Percentiles rank a stretch among this genome's conserved stretches.
phyloP scores from a whole-genome alignment of 1,284 basidiomycete species.

The Ceratorhiza oryzae-sativae region DNA sequence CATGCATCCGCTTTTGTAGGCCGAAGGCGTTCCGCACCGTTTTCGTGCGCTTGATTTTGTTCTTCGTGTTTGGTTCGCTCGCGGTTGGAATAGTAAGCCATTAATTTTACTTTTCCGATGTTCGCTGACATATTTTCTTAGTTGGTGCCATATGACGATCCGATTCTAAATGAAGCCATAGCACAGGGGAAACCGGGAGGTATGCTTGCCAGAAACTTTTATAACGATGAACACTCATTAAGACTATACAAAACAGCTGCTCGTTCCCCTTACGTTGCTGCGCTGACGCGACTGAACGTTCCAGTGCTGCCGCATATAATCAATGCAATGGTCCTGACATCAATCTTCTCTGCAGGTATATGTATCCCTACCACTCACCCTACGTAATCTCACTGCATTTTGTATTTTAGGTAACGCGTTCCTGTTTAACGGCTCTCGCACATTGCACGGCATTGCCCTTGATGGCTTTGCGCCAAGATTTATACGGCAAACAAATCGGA shows the following conservation, averaged over 20 bases:
- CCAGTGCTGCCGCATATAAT: constrained; percentile 40
- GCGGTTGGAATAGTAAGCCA: constrained; percentile 37
- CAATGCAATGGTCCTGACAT: constrained; percentile 37
- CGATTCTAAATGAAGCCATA: constrained; percentile 26
- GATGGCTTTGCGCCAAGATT: constrained; percentile 47
- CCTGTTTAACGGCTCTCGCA: constrained; percentile 47
- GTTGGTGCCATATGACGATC: constrained; percentile 38
- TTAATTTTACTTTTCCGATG: not conserved
- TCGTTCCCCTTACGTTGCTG: constrained; percentile 36
- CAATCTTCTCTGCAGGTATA: constrained; percentile 35
- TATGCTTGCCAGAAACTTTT: not conserved
- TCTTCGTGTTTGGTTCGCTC: constrained; percentile 39
- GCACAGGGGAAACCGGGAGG: constrained; percentile 28
- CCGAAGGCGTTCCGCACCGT: constrained; percentile 35
- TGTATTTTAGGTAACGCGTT: constrained; percentile 43
- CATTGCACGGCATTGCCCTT: constrained; percentile 47
- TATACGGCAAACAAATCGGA: constrained; percentile 45
- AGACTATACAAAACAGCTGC: not conserved
- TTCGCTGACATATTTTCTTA: not conserved
- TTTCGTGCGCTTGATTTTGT: constrained; percentile 30
- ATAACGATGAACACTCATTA: not conserved
- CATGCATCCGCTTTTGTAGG: not conserved
- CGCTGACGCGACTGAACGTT: constrained; percentile 29
- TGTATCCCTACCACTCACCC: not conserved
- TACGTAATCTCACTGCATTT: not conserved